Evolutionary conservation across 805 yeast genomes (phyloP).

Genomic region (Torulaspora delbrueckii): DNA sequence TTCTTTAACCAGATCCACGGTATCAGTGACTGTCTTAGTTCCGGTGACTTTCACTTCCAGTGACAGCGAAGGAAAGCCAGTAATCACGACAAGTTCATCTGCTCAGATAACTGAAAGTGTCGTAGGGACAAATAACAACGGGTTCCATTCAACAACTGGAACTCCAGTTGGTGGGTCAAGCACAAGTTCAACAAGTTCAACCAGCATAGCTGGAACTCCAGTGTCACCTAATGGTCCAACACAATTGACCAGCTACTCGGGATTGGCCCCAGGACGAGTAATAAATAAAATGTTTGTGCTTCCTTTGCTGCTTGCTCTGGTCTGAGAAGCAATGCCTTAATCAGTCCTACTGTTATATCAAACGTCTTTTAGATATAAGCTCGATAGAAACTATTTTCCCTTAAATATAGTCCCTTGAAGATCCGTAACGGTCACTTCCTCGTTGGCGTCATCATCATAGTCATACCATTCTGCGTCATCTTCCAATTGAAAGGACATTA

Average conservation of each 20-base stretch:
- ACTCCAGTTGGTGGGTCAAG: background rate
- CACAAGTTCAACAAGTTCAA: background rate
- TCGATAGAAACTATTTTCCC: slow-evolving; percentile 22
- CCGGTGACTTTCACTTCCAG: slow-evolving; percentile 4
- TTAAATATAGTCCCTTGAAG: slow-evolving; percentile 57
- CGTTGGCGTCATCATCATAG: slow-evolving; percentile 78
- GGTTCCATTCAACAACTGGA: background rate
- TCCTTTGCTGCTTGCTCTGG: slow-evolving; percentile 3
- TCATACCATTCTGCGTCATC: slow-evolving; percentile 92
- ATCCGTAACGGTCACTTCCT: slow-evolving; percentile 77
- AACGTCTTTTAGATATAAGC: slow-evolving; percentile 2
- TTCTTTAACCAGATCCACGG: background rate
- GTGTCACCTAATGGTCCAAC: background rate
- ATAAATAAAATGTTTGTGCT: background rate
- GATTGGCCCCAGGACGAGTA: slow-evolving; percentile 1
- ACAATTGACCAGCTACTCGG: slow-evolving; percentile 1
- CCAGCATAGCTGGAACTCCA: slow-evolving; percentile 4
- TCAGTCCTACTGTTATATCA: background rate
- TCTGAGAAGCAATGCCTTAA: background rate
- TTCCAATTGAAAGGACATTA: slow-evolving; percentile 42
- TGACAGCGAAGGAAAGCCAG: background rate
- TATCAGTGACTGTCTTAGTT: slow-evolving; percentile 3
- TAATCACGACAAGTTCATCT: background rate
- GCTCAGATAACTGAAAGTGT: background rate
- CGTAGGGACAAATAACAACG: background rate